phyloP scores from a whole-genome alignment of 73 alveolate species.

The Paramecium octaurelia region DNA sequence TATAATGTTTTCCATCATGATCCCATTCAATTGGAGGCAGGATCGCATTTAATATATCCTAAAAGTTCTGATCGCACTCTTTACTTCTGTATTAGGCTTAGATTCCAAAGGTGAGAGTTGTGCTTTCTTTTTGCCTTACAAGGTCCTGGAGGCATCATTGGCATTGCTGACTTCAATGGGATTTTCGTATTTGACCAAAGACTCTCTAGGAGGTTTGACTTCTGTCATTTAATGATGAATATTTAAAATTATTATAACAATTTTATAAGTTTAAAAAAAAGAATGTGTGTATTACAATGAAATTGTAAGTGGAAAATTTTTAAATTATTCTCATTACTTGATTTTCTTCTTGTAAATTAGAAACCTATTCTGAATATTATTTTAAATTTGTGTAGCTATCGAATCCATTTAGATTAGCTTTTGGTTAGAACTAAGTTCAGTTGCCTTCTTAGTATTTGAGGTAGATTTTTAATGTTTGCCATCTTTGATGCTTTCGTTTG shows the following conservation, averaged over 20 bases:
- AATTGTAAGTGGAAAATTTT: background rate
- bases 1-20: constrained; percentile 87
- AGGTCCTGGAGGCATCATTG: constrained; percentile 39
- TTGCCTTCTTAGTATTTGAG: background rate
- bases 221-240: background rate
- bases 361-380: background rate
- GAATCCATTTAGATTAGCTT: background rate
- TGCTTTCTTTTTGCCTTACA: constrained; percentile 71
- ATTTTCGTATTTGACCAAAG: constrained; percentile 79
- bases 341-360: background rate
- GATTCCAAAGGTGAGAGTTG: constrained; percentile 90
- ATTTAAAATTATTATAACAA: background rate
- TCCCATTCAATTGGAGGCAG: constrained; percentile 97
- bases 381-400: background rate
- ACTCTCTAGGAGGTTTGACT: constrained; percentile 74
- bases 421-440: background rate
- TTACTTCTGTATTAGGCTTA: constrained; percentile 85
- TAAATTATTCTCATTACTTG: background rate
- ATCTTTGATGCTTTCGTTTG: background rate
- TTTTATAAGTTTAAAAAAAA: background rate
- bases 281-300: background rate
- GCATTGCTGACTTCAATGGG: constrained; percentile 66
- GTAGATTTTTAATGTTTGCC: background rate
- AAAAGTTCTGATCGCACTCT: background rate
- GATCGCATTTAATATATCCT: constrained; percentile 85